Percentiles rank a stretch among this genome's conserved stretches.
Evolutionary conservation across 2,329 filamentous ascomycete species (phyloP).

Genomic region (Lasiodiplodia gonubiensis): DNA sequence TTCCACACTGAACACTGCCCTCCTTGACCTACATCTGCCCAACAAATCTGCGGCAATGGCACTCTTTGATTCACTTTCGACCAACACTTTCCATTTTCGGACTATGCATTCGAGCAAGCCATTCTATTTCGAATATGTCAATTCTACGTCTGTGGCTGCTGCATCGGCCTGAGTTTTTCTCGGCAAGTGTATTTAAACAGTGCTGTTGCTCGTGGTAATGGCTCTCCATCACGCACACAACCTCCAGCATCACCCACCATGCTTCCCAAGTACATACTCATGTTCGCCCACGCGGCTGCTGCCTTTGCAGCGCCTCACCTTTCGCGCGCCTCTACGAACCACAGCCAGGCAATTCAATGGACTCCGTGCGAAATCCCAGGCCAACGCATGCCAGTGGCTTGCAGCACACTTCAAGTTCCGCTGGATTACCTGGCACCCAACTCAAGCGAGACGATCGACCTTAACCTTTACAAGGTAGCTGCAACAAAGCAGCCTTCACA

Average conservation of each 20-base stretch:
- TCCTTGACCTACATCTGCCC: too few relatives aligned
- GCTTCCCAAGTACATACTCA: background rate
- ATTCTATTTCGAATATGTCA: too few relatives aligned
- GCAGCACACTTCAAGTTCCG: slow-evolving; percentile 42
- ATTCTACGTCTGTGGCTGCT: too few relatives aligned
- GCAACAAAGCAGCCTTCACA: slow-evolving; percentile 31
- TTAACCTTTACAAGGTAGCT: slow-evolving; percentile 31
- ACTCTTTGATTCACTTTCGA: too few relatives aligned
- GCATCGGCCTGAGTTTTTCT: too few relatives aligned
- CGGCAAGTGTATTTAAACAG: background rate
- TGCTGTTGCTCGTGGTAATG: too few relatives aligned
- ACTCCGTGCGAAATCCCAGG: background rate
- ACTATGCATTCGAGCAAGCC: too few relatives aligned
- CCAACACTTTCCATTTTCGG: too few relatives aligned
- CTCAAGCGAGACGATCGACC: slow-evolving; percentile 30
- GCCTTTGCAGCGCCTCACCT: background rate
- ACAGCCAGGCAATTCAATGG: slow-evolving; percentile 1
- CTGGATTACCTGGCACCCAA: slow-evolving; percentile 42
- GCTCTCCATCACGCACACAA: background rate
- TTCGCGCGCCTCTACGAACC: background rate
- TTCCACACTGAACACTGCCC: background rate
- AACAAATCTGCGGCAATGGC: too few relatives aligned
- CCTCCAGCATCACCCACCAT: background rate
- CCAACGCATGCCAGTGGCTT: slow-evolving; percentile 30
- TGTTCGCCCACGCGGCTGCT: background rate